Evolutionary conservation across 345 rosid species (phyloP), one percentile per base, ranked within the genome.

Genomic region (Citrus trifoliata): DNA sequence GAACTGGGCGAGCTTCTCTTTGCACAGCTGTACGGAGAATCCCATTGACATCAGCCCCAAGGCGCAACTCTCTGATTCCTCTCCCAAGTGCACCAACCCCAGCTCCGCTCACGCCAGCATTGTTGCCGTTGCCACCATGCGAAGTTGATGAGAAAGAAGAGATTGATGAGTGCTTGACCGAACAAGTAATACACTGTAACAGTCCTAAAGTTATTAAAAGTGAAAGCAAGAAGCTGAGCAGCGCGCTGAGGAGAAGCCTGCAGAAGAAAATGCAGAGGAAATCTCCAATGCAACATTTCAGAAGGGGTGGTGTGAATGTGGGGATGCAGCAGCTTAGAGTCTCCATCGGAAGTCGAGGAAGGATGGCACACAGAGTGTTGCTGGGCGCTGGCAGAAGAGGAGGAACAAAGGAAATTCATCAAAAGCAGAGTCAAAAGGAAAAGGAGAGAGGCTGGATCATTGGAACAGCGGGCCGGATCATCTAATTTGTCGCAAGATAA

Each of bases 301-400:
- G 97, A 83, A 89, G 89, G 83, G 91, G 88, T 46, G 93, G 96
- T 10, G 90, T 95, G 73, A 93, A 88, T 80, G 96, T 95, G 2
- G 95, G 99, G 5, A 88, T 82, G 93, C 98, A 93, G 85, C 92
- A 82, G 80, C 92, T 93, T 66, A 85, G 98, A 74, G 87, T 95
- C 38, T 95, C 97, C 0, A 92, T 93, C 13, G 98, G 99, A 81
- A 92, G 89, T 80, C 79, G 97, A 85, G 97, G 97, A 79, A 88
- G 86, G 87, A 82, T 84, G 83, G 93, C 87, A 32, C 88, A 88
- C 4, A 86, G 95, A 76, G 86, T 91, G 56, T 60, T 89, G 53
- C 76, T 88, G 30, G 90, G 89, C 16, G 91, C 75, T 83, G 91
- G 89, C 18, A 90, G 93, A 81, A 89, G 82, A 65, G 86, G 82